Conservation (phyloP, 768 basidiomycete genomes). For the Hericium rajendrae region DNA sequence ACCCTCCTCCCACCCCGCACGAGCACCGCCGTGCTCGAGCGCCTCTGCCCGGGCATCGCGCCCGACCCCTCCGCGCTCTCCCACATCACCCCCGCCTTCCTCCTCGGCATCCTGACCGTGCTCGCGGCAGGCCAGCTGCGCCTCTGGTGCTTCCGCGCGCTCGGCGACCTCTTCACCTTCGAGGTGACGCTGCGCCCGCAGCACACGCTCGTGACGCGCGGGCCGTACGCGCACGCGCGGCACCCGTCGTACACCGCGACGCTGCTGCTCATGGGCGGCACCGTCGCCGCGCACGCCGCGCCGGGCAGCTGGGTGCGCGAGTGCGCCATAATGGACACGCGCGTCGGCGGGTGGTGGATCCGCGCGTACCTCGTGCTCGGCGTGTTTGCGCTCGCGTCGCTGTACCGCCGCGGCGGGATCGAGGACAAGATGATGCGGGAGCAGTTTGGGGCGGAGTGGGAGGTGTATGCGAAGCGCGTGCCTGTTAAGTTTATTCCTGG, state of each 20-base stretch:
- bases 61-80: too few relatives aligned
- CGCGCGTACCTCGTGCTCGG: too few relatives aligned
- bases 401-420: neutral
- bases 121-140: slow-evolving; percentile 1
- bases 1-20: too few relatives aligned
- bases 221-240: slow-evolving; percentile 16
- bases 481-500: slow-evolving; percentile 10
- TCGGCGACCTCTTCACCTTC: slow-evolving; percentile 14
- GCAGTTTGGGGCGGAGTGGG: slow-evolving; percentile 15
- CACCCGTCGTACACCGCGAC: slow-evolving; percentile 16
- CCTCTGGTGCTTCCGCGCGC: slow-evolving; percentile 8
- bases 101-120: neutral
- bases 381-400: too few relatives aligned
- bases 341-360: too few relatives aligned
- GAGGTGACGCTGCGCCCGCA: slow-evolving; percentile 10
- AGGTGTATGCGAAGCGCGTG: slow-evolving; percentile 11
- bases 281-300: neutral
- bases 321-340: neutral
- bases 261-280: neutral
- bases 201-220: slow-evolving; percentile 15
- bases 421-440: slow-evolving; percentile 13
- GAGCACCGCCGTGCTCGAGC: too few relatives aligned
- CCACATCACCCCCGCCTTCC: neutral
- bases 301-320: neutral
- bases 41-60: too few relatives aligned